Percentiles rank a stretch among this genome's conserved stretches.
These are phyloP conservation scores for Emergomyces orientalis DNA, from an alignment of 2,329 filamentous ascomycete genomes.

Conservation along the genomic window DNA sequence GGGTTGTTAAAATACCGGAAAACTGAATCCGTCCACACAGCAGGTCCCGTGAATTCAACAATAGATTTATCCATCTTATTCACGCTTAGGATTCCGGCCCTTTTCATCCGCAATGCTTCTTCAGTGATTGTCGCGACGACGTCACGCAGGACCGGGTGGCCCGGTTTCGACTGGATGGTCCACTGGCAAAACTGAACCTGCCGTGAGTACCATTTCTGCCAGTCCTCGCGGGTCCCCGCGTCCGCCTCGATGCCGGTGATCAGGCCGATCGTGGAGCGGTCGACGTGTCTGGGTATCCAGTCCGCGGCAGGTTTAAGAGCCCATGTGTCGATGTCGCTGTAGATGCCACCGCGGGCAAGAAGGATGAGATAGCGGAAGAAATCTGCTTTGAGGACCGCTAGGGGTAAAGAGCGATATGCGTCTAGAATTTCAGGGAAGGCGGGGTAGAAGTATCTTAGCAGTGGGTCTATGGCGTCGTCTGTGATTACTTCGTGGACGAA, in stretches of 20 bases:
- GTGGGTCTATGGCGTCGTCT: slow-evolving; percentile 71
- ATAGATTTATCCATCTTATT: slow-evolving; percentile 61
- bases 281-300: slow-evolving; percentile 75
- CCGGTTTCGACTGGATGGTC: slow-evolving; percentile 94
- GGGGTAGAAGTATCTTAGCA: slow-evolving; percentile 80
- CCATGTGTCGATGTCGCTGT: slow-evolving; percentile 85
- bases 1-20: slow-evolving; percentile 92
- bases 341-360: slow-evolving; percentile 69
- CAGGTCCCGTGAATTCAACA: slow-evolving; percentile 89
- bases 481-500: slow-evolving; percentile 97
- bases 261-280: slow-evolving; percentile 68
- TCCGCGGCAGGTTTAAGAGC: slow-evolving; percentile 74
- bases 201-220: slow-evolving; percentile 91
- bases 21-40: slow-evolving; percentile 84
- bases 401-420: slow-evolving; percentile 62
- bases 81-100: slow-evolving; percentile 52
- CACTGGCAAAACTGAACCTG: slow-evolving; percentile 98
- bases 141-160: slow-evolving; percentile 82
- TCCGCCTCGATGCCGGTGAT: slow-evolving; percentile 95
- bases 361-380: slow-evolving; percentile 69
- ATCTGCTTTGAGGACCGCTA: slow-evolving; percentile 69
- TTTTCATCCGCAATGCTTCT: slow-evolving; percentile 66
- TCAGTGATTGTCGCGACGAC: slow-evolving; percentile 79
- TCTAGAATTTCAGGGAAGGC: slow-evolving; percentile 69
- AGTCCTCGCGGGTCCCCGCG: slow-evolving; percentile 73